phyloP scores from a whole-genome alignment of 1,284 basidiomycete genomes.

The Leccinum huronense region DNA sequence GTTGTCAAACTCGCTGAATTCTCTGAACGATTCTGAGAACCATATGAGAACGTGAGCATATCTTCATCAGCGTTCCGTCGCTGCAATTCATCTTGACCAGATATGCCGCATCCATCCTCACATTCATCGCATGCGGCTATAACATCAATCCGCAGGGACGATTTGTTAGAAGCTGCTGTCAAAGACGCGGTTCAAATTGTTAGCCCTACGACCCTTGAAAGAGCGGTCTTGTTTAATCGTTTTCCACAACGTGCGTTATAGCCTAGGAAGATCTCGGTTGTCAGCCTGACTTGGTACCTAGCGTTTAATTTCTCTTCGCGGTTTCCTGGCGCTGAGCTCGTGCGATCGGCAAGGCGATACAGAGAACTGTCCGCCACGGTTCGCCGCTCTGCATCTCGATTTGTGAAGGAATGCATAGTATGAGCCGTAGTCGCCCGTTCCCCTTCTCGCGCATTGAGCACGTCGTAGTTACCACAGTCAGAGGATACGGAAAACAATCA shows the following conservation, averaged over 20 bases:
- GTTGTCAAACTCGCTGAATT: constrained; percentile 14
- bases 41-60: constrained; percentile 22
- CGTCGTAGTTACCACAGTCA: constrained; percentile 9
- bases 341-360: constrained; percentile 26
- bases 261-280: constrained; percentile 2
- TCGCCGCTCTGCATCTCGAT: constrained; percentile 33
- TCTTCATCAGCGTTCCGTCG: neutral
- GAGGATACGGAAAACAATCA: constrained; percentile 21
- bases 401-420: constrained; percentile 37
- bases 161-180: constrained; percentile 20
- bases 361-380: constrained; percentile 29
- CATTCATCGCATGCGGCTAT: constrained; percentile 28
- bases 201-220: constrained; percentile 23
- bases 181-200: constrained; percentile 16
- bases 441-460: neutral
- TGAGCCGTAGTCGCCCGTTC: neutral
- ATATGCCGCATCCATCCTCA: constrained; percentile 24
- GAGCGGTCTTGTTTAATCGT: constrained; percentile 17
- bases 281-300: constrained; percentile 17
- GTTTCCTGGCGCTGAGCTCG: constrained; percentile 34
- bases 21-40: constrained; percentile 11
- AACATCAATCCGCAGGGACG: constrained; percentile 16
- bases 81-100: constrained; percentile 7
- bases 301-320: constrained; percentile 35
- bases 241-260: constrained; percentile 27